Evolutionary conservation across 306 rosid species (phyloP), one percentile per base, ranked within the genome.

Genomic region (Adenanthera pavonina): DNA sequence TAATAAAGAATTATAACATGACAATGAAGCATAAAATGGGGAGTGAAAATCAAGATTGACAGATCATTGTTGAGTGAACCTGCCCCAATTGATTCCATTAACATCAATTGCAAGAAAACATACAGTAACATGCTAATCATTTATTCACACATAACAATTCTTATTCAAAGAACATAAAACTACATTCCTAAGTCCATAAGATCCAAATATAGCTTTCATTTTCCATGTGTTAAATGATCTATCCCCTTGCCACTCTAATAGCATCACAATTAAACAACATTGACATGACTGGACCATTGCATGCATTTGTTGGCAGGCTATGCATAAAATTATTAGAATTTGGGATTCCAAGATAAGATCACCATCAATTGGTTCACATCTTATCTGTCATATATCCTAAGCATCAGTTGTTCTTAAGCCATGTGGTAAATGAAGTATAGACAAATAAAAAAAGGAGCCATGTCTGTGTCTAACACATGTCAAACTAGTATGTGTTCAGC

Each of bases 131-230:
- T 10, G 19, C 3, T 43, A 68, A 66, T 62, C 6, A 36, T 35
- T 16, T 16, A 36, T 36, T 13, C 13, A 10, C 44, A 17, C 16
- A 67, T 41, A 10, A n/a, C 5, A n/a, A 38, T 38, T 5, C 73
- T n/a, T 41, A 43, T 69, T 69, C 34, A 69, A 67, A 67, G 51
- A 67, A 67, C 49, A 67, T 67, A 67, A 3, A 20, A 69, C 15
- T 4, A 44, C 53, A 10, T 44, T 20, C 4, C 36, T 43, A 43
- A 43, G 74, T 43, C 74, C 6, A 4, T 20, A 12, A 46, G 54
- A 69, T 69, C 56, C 74, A 69, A 44, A 46, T 46, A 13, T 25
- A 69, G 41, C 41, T 11, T 69, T 46, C 38, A 69, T 69, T 69
- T 69, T 46, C 57, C 19, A 19, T 6, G n/a, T 46, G 38, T 20